Percentiles rank a stretch among this genome's conserved stretches.
These are phyloP conservation scores for Huntiella abstrusa DNA, from an alignment of 2,329 filamentous ascomycete species.

Conservation along the genomic window DNA sequence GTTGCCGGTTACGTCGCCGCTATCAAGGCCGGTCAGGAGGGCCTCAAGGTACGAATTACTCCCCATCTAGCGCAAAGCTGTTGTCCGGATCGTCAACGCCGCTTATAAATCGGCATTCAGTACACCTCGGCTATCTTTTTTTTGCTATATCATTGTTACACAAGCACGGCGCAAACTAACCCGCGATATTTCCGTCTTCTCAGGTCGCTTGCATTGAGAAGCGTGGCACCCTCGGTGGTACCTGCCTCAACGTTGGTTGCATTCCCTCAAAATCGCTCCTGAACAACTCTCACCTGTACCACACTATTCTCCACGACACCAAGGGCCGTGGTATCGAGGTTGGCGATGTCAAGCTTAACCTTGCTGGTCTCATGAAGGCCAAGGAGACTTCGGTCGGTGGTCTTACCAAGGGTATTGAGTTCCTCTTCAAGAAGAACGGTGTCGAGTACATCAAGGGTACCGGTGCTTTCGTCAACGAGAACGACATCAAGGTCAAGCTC, in stretches of 20 bases:
- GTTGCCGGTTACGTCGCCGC: conserved; percentile 97
- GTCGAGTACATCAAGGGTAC: conserved; percentile 96
- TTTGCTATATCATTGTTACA: too few species aligned
- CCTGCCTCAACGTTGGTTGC: conserved; percentile 96
- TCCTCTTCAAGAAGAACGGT: conserved; percentile 97
- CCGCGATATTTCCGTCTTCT: background rate
- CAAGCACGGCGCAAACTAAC: background rate
- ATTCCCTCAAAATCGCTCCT: conserved; percentile 98
- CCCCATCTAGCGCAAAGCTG: background rate
- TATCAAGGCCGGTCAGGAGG: conserved; percentile 96
- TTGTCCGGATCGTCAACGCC: too few species aligned
- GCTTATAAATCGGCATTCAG: background rate
- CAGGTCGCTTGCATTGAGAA: conserved; percentile 97
- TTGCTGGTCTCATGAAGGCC: conserved; percentile 91
- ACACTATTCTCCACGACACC: conserved; percentile 90
- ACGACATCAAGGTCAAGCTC: conserved; percentile 80
- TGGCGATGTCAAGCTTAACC: conserved; percentile 89
- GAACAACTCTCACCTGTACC: conserved; percentile 98
- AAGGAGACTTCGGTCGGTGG: conserved; percentile 82
- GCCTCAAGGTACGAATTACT: conserved; percentile 54
- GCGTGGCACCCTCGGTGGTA: conserved; percentile 83
- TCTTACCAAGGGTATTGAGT: conserved; percentile 94
- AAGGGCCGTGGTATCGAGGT: conserved; percentile 97
- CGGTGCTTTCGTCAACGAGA: conserved; percentile 68
- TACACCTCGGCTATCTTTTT: background rate